Percentiles rank a stretch among this genome's conserved stretches.
phyloP scores from a whole-genome alignment of 257 asterid genomes.

The Orobanche coerulescens region DNA sequence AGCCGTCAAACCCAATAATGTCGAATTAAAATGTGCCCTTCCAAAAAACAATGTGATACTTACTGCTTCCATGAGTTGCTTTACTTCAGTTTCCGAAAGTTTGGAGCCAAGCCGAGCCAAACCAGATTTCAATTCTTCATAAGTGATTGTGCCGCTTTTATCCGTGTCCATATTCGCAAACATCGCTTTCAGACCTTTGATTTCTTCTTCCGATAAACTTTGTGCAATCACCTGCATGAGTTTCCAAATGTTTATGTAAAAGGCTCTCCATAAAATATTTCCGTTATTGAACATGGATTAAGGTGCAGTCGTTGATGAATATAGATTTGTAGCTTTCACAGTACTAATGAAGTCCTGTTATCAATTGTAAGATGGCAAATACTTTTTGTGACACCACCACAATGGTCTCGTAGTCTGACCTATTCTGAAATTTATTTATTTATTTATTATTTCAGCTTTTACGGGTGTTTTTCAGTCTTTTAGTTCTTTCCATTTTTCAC shows the following conservation, averaged over 20 bases:
- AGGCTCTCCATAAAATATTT: too few relatives aligned
- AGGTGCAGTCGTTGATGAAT: too few relatives aligned
- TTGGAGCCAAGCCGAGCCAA: conserved; percentile 84
- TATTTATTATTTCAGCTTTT: too few relatives aligned
- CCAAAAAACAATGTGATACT: conserved; percentile 22
- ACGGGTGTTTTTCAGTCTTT: too few relatives aligned
- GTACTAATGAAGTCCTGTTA: too few relatives aligned
- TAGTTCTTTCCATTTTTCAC: too few relatives aligned
- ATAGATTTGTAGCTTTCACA: too few relatives aligned
- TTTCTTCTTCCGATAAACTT: conserved; percentile 86
- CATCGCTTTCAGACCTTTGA: conserved; percentile 74
- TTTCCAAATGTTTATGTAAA: neutral
- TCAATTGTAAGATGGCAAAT: too few relatives aligned
- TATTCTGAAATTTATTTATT: too few relatives aligned
- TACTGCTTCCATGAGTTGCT: conserved; percentile 93
- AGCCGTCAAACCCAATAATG: neutral
- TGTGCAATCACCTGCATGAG: conserved; percentile 73
- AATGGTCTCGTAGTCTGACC: too few relatives aligned
- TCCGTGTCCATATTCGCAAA: conserved; percentile 75
- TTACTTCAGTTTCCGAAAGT: conserved; percentile 67
- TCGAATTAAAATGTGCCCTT: neutral
- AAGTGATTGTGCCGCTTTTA: conserved; percentile 79
- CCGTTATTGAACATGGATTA: too few relatives aligned
- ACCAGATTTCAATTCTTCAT: conserved; percentile 77
- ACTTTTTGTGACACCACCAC: too few relatives aligned